phyloP scores from a whole-genome alignment of 352 stramenopile genomes.

The Thraustochytrium sp. region DNA sequence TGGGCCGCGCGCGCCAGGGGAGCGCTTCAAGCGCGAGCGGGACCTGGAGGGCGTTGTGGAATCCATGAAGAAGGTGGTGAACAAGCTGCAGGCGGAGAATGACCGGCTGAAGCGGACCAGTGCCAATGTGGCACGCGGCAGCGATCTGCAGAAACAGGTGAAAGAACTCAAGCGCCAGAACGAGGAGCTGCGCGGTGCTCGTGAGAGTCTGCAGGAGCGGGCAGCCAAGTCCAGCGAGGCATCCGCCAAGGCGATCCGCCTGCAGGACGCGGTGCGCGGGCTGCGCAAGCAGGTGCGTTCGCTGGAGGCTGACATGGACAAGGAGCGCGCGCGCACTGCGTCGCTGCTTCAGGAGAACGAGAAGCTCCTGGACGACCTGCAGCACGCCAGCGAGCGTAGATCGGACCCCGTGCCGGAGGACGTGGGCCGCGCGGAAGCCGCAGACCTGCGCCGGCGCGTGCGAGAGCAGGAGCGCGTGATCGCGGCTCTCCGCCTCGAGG shows the following conservation, averaged over 20 bases:
- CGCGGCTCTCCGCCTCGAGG: not conserved
- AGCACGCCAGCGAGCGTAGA: not conserved
- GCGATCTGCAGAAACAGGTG: conserved; percentile 32
- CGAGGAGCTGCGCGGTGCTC: conserved; percentile 49
- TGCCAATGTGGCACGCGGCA: not conserved
- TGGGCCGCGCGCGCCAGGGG: conserved; percentile 27
- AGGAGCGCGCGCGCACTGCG: not conserved
- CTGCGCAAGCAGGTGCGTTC: conserved; percentile 37
- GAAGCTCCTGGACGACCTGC: not conserved
- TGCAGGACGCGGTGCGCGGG: conserved; percentile 1
- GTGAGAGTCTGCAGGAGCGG: conserved; percentile 46
- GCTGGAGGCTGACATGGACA: conserved; percentile 10
- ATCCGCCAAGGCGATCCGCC: not conserved
- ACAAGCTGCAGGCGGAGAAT: conserved; percentile 59
- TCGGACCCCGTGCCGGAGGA: not conserved
- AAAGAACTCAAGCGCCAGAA: conserved; percentile 42
- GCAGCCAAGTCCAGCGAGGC: not conserved
- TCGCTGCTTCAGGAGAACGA: conserved; percentile 2
- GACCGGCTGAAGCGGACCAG: conserved; percentile 52
- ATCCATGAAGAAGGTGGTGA: conserved; percentile 56
- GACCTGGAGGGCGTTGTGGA: conserved; percentile 59
- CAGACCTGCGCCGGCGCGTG: conserved; percentile 5
- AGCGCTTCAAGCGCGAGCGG: conserved; percentile 55
- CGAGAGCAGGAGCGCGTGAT: not conserved
- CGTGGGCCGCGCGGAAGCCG: not conserved